Evolutionary conservation across 768 basidiomycete species (phyloP), one percentile per base, ranked within the genome.

Genomic region (Dentipellis sp.): DNA sequence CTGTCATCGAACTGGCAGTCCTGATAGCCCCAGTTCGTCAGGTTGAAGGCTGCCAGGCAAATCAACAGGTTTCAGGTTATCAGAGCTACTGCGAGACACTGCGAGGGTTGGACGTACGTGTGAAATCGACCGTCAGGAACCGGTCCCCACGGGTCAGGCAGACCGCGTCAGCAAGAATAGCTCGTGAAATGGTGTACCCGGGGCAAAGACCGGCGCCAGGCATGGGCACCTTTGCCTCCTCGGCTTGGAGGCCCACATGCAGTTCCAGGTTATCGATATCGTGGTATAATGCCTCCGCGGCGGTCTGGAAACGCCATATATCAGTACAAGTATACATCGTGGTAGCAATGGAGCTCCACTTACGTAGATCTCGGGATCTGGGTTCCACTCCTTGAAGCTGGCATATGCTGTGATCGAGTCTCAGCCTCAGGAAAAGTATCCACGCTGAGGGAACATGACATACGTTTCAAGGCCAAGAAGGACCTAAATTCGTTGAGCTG

Each of bases 81-180:
- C 35, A 22, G 29, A 29, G 10, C 10, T 7, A 53, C 29, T 42
- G 17, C 17, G 36, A 45, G 39, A 53, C 35, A 10, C 35, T 12
- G 11, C 16, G 17, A 38, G 1, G 34, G 12, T 23, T 17, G 21
- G 17, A 72, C 86, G 19, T 61, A 87, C 88, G 87, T 8, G 87
- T 91, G 63, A 82, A 83, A 45, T 91, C 88, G 9, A 77, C 75
- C 0, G 90, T 91, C 60, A 88, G 69, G 72, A 87, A 91, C 5
- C 86, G 80, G 65, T 93, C 91, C 7, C 91, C 89, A 35, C 90
- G 80, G 34, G 79, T 81, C 56, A 92, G 73, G 59, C 77, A 81
- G 37, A 91, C 83, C 1, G 88, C 89, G 65, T 91, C 88, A 10
- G 83, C 76, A 12, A 94, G 74, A 59, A 94, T 92, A n/a, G 88